A percentile compares a stretch with the other conserved stretches of the same genome.
These are phyloP conservation scores for Daldinia concentrica DNA, from an alignment of 495 filamentous ascomycete genomes.

Conservation along the genomic window DNA sequence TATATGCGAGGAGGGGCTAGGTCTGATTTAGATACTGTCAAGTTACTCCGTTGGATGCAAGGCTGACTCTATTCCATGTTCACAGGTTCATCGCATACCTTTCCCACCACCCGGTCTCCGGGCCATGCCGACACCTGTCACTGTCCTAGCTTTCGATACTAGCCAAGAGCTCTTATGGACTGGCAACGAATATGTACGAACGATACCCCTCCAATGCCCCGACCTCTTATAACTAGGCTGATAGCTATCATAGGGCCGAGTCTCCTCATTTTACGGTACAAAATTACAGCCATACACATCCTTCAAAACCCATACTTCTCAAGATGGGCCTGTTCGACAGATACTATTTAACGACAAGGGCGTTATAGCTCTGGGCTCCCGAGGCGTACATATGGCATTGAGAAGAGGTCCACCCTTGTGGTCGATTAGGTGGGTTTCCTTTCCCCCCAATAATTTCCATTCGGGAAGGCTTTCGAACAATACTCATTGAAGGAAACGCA, in stretches of 20 bases:
- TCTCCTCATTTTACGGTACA: slow-evolving; percentile 83
- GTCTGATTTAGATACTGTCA: neutral
- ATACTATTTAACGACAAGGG: slow-evolving; percentile 87
- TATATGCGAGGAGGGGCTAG: neutral
- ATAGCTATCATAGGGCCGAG: slow-evolving; percentile 69
- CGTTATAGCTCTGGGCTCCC: slow-evolving; percentile 78
- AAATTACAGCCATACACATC: slow-evolving; percentile 79
- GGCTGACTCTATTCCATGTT: slow-evolving; percentile 16
- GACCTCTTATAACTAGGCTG: neutral
- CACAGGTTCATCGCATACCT: slow-evolving; percentile 73
- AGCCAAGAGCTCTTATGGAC: slow-evolving; percentile 89
- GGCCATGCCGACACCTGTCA: slow-evolving; percentile 69
- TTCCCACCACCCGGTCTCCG: slow-evolving; percentile 72
- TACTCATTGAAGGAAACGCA: slow-evolving; percentile 44
- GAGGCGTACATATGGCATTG: slow-evolving; percentile 84
- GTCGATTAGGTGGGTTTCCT: slow-evolving; percentile 71
- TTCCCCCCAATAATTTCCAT: neutral
- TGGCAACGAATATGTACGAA: slow-evolving; percentile 84
- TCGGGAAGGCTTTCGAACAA: neutral
- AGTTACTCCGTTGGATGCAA: slow-evolving; percentile 2
- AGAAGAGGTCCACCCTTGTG: slow-evolving; percentile 83
- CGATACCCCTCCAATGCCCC: slow-evolving; percentile 1
- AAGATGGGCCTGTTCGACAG: slow-evolving; percentile 79
- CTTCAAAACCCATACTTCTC: slow-evolving; percentile 70
- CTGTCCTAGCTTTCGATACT: slow-evolving; percentile 85